phyloP scores from a whole-genome alignment of 2,329 filamentous ascomycete species.

The Teratosphaeria epicoccoides region DNA sequence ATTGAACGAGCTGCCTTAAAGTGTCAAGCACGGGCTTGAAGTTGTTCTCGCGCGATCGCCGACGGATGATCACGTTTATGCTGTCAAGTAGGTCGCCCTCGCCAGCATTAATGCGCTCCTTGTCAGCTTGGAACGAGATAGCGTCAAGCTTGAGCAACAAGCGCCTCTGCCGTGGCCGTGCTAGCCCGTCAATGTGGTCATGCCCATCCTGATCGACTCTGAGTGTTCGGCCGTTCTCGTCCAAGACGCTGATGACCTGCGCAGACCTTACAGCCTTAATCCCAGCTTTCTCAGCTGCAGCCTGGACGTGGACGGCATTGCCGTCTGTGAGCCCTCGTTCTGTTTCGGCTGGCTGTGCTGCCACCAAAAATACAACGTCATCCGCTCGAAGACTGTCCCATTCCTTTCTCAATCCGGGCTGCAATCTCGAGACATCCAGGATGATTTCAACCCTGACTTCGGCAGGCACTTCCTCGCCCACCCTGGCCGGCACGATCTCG shows the following conservation, averaged over 20 bases:
- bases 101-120: slow-evolving; percentile 52
- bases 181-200: slow-evolving; percentile 45
- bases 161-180: slow-evolving; percentile 51
- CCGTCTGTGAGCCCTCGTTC: slow-evolving; percentile 46
- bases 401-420: slow-evolving; percentile 64
- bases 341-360: slow-evolving; percentile 53
- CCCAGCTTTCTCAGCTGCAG: slow-evolving; percentile 50
- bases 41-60: slow-evolving; percentile 86
- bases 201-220: slow-evolving; percentile 44
- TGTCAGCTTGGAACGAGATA: slow-evolving; percentile 65
- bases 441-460: slow-evolving; percentile 76
- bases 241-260: slow-evolving; percentile 73
- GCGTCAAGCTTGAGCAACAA: slow-evolving; percentile 76
- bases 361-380: slow-evolving; percentile 80
- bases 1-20: slow-evolving; percentile 73
- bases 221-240: slow-evolving; percentile 69
- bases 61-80: slow-evolving; percentile 76
- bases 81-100: slow-evolving; percentile 69
- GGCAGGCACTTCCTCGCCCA: slow-evolving; percentile 75
- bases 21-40: slow-evolving; percentile 91
- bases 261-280: slow-evolving; percentile 67
- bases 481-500: slow-evolving; percentile 70
- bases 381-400: slow-evolving; percentile 83
- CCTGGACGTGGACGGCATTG: slow-evolving; percentile 32
- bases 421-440: slow-evolving; percentile 71